Evolutionary conservation across 345 rosid genomes (phyloP), one percentile per base, ranked within the genome.

Genomic region (Corchorus olitorius): DNA sequence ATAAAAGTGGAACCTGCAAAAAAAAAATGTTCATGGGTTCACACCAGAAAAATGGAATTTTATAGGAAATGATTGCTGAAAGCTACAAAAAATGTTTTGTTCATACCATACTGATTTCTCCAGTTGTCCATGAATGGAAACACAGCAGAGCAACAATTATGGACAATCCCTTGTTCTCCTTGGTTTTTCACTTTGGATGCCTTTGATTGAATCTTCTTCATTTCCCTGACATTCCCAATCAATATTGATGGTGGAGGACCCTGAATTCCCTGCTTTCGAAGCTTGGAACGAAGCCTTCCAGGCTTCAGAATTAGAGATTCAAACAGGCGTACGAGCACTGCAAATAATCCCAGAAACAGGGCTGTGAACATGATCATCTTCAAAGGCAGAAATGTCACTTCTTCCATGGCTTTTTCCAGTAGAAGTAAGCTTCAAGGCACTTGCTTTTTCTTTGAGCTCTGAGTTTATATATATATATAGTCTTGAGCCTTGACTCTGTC

Each of bases 201-300:
- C 11, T 8, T 27, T 1, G 54, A 46, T 22, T 61, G 59, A 1
- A 76, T 55, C 35, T 81, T 81, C 69, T 49, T 76, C 22, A 86
- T 80, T 70, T 86, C 87, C 67, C 39, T 46, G 1, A 84, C 74
- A 60, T 86, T 86, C 54, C 89, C 89, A 8, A 86, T 76, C 63
- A 86, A 41, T 20, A 84, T 61, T 0, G 81, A 12, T 1, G 81
- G 84, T 2, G 74, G 27, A n/a, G 89, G 89, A 17, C 89, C 89
- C 0, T 19, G 12, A 37, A 86, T 78, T 17, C 89, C 27, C 27
- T 27, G 27, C 27, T 27, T 27, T 27, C 27, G 27, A 27, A 27
- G 27, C 27, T 27, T 27, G 19, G 76, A 60, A 16, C 86, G 73
- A 33, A 80, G 76, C 77, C 76, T 82, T 50, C 41, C 48, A 19